Evolutionary conservation across 371 early-diverging fungal species (phyloP), one percentile per base, ranked within the genome.

Genomic region (Cladochytrium tenue): DNA sequence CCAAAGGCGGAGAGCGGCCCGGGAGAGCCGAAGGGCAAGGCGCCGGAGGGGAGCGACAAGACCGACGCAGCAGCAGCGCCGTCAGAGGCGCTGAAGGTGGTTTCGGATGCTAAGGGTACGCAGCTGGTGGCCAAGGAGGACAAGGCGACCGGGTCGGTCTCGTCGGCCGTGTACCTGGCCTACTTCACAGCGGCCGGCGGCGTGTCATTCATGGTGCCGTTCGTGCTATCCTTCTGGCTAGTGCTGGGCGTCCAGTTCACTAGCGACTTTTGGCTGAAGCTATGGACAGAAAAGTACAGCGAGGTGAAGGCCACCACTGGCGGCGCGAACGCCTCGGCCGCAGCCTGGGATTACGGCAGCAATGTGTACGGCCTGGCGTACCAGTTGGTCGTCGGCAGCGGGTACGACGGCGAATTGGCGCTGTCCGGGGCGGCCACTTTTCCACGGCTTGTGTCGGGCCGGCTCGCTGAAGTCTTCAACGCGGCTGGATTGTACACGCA

Each of bases 101-200:
- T 3, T 59, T 27, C 31, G 25, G 30, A 33, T 1, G 60, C 25
- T 1, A 50, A 34, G 34, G 31, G 2, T 30, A 34, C 26, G 36
- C 25, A 64, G 50, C 55, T 74, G 1, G 69, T 75, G 17, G 66
- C 68, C 17, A 51, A 62, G 2, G 80, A 80, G 58, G 58, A 51
- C 25, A 63, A 57, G 62, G 65, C 43, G 7, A 64, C 70, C 23
- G 77, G 77, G 3, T 62, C 58, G 2, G 75, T 80, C n/a, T 50
- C 53, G 33, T 51, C 30, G 53, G 23, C 10, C n/a, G 73, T 76
- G n/a, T 80, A 80, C 64, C 20, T 17, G 59, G 25, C 59, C 2
- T 80, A 80, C 61, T 33, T 73, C 26, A 17, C n/a, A 1, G 72
- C 76, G 2, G 69, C 74, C 28, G 81, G 76, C n/a, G 77, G 78